Evolutionary conservation across 371 early-diverging fungal genomes (phyloP).

Genomic region (Syncephalastrum monosporum): DNA sequence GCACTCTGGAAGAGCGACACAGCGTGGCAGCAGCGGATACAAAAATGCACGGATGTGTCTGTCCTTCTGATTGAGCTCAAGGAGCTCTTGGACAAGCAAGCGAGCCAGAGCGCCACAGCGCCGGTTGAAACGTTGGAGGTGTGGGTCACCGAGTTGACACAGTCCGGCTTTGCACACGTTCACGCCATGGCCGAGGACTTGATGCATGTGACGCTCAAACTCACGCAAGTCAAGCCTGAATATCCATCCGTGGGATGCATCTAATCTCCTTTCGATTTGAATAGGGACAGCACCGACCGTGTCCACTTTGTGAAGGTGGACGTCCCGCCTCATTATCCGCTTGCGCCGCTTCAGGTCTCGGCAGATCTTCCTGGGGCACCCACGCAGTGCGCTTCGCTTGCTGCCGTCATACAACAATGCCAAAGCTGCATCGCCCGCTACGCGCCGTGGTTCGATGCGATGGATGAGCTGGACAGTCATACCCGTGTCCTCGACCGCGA

Average conservation of each 20-base stretch:
- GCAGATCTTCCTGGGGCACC: constrained; percentile 17
- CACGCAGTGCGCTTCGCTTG: not conserved
- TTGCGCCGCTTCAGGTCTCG: constrained; percentile 10
- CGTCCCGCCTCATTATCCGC: constrained; percentile 24
- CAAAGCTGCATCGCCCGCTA: constrained; percentile 11
- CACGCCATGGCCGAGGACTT: constrained; percentile 20
- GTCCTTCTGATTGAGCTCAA: constrained; percentile 37
- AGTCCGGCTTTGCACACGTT: constrained; percentile 25
- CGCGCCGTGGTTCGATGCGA: constrained; percentile 22
- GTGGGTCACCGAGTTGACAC: constrained; percentile 18
- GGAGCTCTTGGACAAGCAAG: constrained; percentile 24
- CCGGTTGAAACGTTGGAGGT: constrained; percentile 7
- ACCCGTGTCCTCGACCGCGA: constrained; percentile 44
- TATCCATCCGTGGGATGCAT: not conserved
- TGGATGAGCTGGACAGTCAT: constrained; percentile 43
- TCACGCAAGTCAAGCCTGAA: not conserved
- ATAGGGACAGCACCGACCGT: not conserved
- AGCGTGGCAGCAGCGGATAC: constrained; percentile 10
- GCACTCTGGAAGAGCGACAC: constrained; percentile 5
- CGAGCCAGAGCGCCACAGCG: no score
- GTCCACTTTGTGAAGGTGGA: constrained; percentile 15
- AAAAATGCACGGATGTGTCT: constrained; percentile 25
- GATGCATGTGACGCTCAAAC: constrained; percentile 16
- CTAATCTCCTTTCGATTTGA: not conserved
- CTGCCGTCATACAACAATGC: constrained; percentile 1